Conservation (phyloP, 768 basidiomycete genomes). For the Piloderma croceum region DNA sequence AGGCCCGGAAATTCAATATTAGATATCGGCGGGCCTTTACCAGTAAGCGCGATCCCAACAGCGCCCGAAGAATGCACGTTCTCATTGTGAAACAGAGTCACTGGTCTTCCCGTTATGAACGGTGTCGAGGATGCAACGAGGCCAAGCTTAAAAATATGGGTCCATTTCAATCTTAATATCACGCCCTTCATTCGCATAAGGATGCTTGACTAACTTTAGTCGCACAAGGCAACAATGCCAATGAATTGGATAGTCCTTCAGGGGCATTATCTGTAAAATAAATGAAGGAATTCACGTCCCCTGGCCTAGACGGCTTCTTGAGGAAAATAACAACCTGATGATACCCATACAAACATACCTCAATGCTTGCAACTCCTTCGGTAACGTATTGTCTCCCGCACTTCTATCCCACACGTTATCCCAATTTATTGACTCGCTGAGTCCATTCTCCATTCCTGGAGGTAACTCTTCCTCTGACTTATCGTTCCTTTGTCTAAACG, state of each 20-base stretch:
- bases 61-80: constrained; percentile 58
- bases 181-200: not conserved
- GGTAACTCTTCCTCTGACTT: constrained; percentile 4
- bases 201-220: constrained; percentile 39
- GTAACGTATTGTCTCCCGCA: constrained; percentile 23
- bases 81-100: constrained; percentile 60
- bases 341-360: constrained; percentile 26
- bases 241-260: constrained; percentile 46
- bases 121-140: constrained; percentile 71
- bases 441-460: constrained; percentile 2
- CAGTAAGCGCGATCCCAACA: constrained; percentile 53
- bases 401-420: constrained; percentile 43
- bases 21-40: constrained; percentile 8
- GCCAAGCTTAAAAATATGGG: constrained; percentile 42
- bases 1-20: constrained; percentile 35
- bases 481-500: constrained; percentile 40
- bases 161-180: not conserved
- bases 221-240: constrained; percentile 38
- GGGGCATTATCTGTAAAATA: constrained; percentile 55
- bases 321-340: not conserved
- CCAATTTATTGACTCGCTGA: constrained; percentile 38
- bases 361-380: constrained; percentile 32
- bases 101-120: constrained; percentile 69
- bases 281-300: constrained; percentile 34
- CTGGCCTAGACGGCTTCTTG: constrained; percentile 16